A percentile compares a stretch with the other conserved stretches of the same genome.
These are phyloP conservation scores for Escovopsis sp. DNA, from an alignment of 2,329 filamentous ascomycete genomes.

Conservation along the genomic window DNA sequence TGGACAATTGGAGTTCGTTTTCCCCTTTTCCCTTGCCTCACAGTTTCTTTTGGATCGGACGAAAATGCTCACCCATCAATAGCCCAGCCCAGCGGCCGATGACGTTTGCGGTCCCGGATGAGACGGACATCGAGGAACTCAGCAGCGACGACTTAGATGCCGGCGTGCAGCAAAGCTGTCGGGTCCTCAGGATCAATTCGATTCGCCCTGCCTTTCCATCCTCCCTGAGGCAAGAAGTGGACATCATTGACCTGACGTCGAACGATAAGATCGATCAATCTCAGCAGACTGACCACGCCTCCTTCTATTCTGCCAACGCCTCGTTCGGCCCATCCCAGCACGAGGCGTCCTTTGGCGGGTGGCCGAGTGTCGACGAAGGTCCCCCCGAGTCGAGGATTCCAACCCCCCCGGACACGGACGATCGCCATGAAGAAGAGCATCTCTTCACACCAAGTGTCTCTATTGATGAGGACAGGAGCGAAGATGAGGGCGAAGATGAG, in stretches of 20 bases:
- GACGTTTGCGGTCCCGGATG: slow-evolving; percentile 29
- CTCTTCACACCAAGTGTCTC: neutral
- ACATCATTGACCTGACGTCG: slow-evolving; percentile 10
- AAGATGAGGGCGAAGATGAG: no score
- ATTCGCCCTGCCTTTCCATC: slow-evolving; percentile 12
- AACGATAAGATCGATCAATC: slow-evolving; percentile 8
- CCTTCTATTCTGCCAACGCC: neutral
- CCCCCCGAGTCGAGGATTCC: neutral
- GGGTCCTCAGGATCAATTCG: slow-evolving; percentile 15
- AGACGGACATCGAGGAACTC: slow-evolving; percentile 19
- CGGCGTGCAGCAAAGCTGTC: slow-evolving; percentile 12
- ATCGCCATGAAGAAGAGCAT: slow-evolving; percentile 2
- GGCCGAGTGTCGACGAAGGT: neutral
- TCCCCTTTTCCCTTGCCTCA: no score
- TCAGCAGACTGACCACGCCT: neutral
- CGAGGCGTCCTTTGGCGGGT: neutral
- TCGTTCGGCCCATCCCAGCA: neutral
- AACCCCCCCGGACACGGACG: slow-evolving; percentile 1
- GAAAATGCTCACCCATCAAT: slow-evolving; percentile 7
- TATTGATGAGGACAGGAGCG: no score
- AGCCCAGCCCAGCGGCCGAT: slow-evolving; percentile 15
- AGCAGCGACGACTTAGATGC: slow-evolving; percentile 15
- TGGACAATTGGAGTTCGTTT: slow-evolving; percentile 5
- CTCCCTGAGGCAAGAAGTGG: neutral
- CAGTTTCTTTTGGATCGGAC: no score